phyloP scores from a whole-genome alignment of 2,329 filamentous ascomycete genomes.

The Sarocladium strictum region DNA sequence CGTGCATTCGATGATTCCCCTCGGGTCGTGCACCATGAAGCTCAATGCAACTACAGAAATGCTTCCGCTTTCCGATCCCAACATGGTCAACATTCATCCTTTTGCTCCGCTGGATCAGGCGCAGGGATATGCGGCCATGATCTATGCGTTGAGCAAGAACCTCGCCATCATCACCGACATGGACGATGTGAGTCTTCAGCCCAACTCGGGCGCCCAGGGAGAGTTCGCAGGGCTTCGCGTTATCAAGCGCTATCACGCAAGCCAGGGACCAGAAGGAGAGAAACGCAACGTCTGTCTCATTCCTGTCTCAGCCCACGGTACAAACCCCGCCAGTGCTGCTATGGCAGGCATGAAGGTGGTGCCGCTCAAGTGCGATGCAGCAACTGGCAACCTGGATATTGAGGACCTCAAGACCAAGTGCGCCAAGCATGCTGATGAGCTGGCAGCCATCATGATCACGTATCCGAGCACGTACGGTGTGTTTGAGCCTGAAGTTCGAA shows the following conservation, averaged over 20 bases:
- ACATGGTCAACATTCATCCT: conserved; percentile 64
- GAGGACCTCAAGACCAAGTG: conserved; percentile 82
- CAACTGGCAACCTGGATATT: conserved; percentile 85
- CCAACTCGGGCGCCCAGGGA: conserved; percentile 92
- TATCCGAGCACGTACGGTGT: conserved; percentile 94
- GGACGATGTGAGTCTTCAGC: conserved; percentile 82
- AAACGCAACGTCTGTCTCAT: conserved; percentile 90
- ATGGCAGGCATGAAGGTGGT: conserved; percentile 97
- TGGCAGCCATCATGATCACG: conserved; percentile 93
- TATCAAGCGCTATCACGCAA: conserved; percentile 66
- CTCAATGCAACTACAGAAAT: conserved; percentile 92
- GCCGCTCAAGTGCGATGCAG: conserved; percentile 80
- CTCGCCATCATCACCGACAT: conserved; percentile 83
- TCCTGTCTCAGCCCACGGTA: conserved; percentile 90
- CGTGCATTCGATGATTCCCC: conserved; percentile 93
- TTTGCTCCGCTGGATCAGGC: conserved; percentile 62
- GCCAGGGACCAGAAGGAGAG: conserved; percentile 44
- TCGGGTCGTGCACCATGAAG: conserved; percentile 98
- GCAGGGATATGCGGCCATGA: conserved; percentile 63
- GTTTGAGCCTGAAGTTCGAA: conserved; percentile 84
- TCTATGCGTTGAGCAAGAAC: conserved; percentile 67
- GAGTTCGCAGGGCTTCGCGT: conserved; percentile 87
- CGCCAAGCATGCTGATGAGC: conserved; percentile 76
- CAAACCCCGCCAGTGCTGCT: conserved; percentile 88
- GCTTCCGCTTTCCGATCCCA: conserved; percentile 56